Percentiles rank a stretch among this genome's conserved stretches.
Evolutionary conservation across 208 protist genomes (phyloP).

Genomic region (Trypanosoma platydactyli): DNA sequence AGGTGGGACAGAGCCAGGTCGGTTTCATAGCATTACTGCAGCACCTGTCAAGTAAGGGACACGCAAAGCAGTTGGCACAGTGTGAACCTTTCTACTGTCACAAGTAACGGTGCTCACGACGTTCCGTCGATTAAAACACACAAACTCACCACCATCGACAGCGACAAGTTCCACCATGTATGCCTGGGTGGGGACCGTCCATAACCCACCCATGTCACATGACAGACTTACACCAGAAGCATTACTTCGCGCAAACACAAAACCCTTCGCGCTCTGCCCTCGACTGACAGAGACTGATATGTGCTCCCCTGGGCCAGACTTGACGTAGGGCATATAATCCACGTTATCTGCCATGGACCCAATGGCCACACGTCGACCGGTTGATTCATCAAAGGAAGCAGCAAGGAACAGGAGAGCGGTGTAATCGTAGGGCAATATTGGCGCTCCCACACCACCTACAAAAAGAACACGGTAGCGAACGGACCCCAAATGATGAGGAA

Average conservation of each 20-base stretch:
- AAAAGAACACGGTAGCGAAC: constrained; percentile 47
- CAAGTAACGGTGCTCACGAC: constrained; percentile 24
- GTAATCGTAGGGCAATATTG: constrained; percentile 82
- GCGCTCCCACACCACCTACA: constrained; percentile 45
- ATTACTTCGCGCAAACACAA: constrained; percentile 46
- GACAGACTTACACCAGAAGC: constrained; percentile 58
- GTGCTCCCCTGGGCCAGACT: constrained; percentile 33
- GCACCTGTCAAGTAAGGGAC: constrained; percentile 36
- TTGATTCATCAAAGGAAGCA: constrained; percentile 18
- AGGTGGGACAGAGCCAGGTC: constrained; percentile 8
- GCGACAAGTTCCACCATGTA: constrained; percentile 36
- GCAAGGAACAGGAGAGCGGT: constrained; percentile 61
- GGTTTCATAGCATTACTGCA: constrained; percentile 29
- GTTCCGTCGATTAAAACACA: constrained; percentile 40
- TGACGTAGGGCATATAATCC: constrained; percentile 63
- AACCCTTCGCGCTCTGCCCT: constrained; percentile 8
- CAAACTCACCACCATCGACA: constrained; percentile 39
- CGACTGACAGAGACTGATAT: constrained; percentile 36
- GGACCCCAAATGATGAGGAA: constrained; percentile 22
- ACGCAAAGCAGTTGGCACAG: constrained; percentile 31
- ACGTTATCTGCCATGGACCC: constrained; percentile 50
- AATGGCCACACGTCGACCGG: constrained; percentile 1
- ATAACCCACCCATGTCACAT: constrained; percentile 32
- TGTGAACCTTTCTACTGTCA: constrained; percentile 14
- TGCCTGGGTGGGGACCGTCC: constrained; percentile 37